Evolutionary conservation across 2,329 filamentous ascomycete genomes (phyloP), one percentile per base, ranked within the genome.

Genomic region (Aspergillus tamarii): DNA sequence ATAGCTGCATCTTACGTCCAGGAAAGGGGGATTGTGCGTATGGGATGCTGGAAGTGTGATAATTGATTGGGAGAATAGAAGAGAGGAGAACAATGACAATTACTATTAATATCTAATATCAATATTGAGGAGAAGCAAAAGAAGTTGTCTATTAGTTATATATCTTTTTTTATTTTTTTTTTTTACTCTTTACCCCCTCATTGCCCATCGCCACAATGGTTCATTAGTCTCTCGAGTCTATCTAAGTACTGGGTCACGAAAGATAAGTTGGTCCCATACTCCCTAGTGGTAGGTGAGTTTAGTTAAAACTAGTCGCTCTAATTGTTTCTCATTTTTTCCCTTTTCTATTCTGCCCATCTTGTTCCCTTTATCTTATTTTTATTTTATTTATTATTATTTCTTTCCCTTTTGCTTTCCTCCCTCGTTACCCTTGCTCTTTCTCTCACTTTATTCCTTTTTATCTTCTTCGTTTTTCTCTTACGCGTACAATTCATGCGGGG

Each of bases 401-500:
- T n/a, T 26, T 30, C 16, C n/a, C 34, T 16, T 26, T 16, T 8
- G n/a, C 45, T 48, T 21, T 23, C 12, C 30, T 12, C 43, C n/a
- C 43, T 45, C 43, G 4, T 21, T 21, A 10, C 60, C 26, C 59
- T 48, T 48, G 52, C 52, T 56, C 52, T 56, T 39, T 59, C 61
- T 59, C 60, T 60, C 65, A 55, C 63, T 60, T 58, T 48, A 2
- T 36, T 4, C 14, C 12, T 36, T 16, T 6, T 36, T 14, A 6
- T 7, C 14, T 6, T 36, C 34, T 46, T 57, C 56, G 66, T 62
- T 56, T 32, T 58, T 59, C 30, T 55, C 39, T 55, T 52, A 50
- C 39, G 36, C 45, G 45, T 60, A 53, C 43, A 50, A 45, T 36
- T 39, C 50, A 61, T 66, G 66, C 67, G 66, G 67, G 64, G 70